Evolutionary conservation across 768 basidiomycete species (phyloP).

Genomic region (Mycena leptocephala): DNA sequence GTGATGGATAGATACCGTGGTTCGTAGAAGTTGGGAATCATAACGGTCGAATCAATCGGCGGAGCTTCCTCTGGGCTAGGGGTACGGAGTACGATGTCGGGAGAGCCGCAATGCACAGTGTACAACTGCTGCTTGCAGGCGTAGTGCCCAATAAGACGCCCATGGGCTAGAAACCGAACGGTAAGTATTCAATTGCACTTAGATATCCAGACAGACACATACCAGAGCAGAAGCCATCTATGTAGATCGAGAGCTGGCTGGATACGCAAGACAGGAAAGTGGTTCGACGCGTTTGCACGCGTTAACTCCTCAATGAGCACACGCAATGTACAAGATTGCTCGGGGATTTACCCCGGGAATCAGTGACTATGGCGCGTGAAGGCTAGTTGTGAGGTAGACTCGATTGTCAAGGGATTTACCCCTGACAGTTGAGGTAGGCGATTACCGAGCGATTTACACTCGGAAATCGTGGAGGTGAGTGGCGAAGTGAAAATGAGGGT

Average conservation of each 20-base stretch:
- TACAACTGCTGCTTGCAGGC: neutral
- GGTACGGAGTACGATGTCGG: neutral
- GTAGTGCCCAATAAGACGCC: constrained; percentile 1
- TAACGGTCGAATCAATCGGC: neutral
- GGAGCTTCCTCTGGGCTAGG: neutral
- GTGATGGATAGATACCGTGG: neutral
- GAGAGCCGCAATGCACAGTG: neutral
- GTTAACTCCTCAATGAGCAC: too few species aligned
- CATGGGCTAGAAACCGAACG: neutral
- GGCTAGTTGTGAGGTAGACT: neutral
- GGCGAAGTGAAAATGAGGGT: neutral
- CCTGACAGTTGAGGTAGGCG: neutral
- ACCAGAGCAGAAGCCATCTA: neutral
- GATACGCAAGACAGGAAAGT: too few species aligned
- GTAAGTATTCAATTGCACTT: neutral
- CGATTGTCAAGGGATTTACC: neutral
- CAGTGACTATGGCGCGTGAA: neutral
- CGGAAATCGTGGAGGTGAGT: too few species aligned
- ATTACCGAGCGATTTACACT: neutral
- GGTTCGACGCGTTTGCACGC: too few species aligned
- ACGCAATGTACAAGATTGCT: neutral
- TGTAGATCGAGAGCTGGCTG: neutral
- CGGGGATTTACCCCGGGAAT: neutral
- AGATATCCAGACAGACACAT: neutral
- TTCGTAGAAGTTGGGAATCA: neutral